Evolutionary conservation across 176 grass and related monocot genomes (phyloP), one percentile per base, ranked within the genome.

Genomic region (Bonia amplexicaulis): DNA sequence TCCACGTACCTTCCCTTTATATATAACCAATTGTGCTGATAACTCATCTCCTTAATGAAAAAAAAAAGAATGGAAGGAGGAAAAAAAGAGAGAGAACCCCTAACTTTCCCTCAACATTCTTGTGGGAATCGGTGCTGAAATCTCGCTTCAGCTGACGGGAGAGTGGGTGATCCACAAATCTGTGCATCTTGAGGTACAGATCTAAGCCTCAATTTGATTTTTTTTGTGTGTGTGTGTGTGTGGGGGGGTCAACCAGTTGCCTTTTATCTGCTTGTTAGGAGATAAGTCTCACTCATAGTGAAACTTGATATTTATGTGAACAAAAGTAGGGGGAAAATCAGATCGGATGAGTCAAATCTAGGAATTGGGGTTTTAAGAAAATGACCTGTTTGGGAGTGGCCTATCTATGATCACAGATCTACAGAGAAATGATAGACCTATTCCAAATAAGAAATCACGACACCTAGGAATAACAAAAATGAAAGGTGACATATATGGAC

Each of bases 111-210:
- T 74, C 69, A 49, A 11, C 22, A 27, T 63, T 72, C 20, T 51
- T 79, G 47, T 27, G 7, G 68, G 45, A 82, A 57, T 90, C 65
- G 22, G 20, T 3, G 9, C 49, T 66, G 55, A 59, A 23, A 79
- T 83, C 74, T 78, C 26, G 44, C 57, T 60, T 66, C 26, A 22
- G 22, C 33, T 69, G 52, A 82, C 12, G 29, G 58, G 58, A 37
- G 66, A 41, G 20, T 48, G 9, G 59, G 53, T 73, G 66, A 79
- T 83, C 58, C 11, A 10, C 84, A 77, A 71, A 72, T 31, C 44
- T 35, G 13, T 86, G 45, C 73, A 72, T 82, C 73, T 78, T 82
- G 79, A 60, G 88, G 88, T 90, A 69, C 31, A 71, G 46, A 86
- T 76, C 83, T 72, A 57, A 19, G 61, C 23, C 52, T 48, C 19